These are phyloP conservation scores for Blastobotrys attinorum DNA, from an alignment of 805 yeast species.

Conservation along the genomic window DNA sequence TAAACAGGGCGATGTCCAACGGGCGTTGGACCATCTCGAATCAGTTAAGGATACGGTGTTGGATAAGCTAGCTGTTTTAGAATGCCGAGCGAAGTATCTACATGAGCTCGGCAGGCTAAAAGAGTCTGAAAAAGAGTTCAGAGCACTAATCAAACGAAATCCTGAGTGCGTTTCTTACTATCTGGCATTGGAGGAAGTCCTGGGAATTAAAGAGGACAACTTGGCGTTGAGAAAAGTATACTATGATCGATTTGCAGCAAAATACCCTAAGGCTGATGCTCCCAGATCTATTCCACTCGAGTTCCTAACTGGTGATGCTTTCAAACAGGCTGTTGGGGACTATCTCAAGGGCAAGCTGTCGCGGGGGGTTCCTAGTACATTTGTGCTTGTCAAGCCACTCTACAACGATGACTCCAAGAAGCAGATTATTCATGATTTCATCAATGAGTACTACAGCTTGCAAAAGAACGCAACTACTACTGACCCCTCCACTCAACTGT, in stretches of 20 bases:
- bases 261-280: slow-evolving; percentile 81
- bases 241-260: slow-evolving; percentile 54
- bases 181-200: slow-evolving; percentile 52
- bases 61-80: slow-evolving; percentile 57
- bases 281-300: slow-evolving; percentile 69
- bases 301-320: slow-evolving; percentile 36
- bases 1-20: slow-evolving; percentile 52
- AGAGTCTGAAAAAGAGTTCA: slow-evolving; percentile 62
- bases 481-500: slow-evolving; percentile 30
- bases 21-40: slow-evolving; percentile 55
- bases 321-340: slow-evolving; percentile 37
- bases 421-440: slow-evolving; percentile 44
- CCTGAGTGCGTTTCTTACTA: slow-evolving; percentile 74
- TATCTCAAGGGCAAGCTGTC: slow-evolving; percentile 58
- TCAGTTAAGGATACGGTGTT: slow-evolving; percentile 44
- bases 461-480: slow-evolving; percentile 2
- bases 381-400: slow-evolving; percentile 75
- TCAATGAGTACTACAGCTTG: slow-evolving; percentile 37
- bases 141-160: slow-evolving; percentile 70
- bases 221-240: slow-evolving; percentile 40
- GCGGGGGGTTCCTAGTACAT: slow-evolving; percentile 85
- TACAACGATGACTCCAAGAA: slow-evolving; percentile 42
- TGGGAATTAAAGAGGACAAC: slow-evolving; percentile 46
- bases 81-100: slow-evolving; percentile 58
- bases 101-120: slow-evolving; percentile 46